Percentiles rank a stretch among this genome's conserved stretches.
phyloP scores from a whole-genome alignment of 805 yeast genomes.

The Candida arabinofermentans region DNA sequence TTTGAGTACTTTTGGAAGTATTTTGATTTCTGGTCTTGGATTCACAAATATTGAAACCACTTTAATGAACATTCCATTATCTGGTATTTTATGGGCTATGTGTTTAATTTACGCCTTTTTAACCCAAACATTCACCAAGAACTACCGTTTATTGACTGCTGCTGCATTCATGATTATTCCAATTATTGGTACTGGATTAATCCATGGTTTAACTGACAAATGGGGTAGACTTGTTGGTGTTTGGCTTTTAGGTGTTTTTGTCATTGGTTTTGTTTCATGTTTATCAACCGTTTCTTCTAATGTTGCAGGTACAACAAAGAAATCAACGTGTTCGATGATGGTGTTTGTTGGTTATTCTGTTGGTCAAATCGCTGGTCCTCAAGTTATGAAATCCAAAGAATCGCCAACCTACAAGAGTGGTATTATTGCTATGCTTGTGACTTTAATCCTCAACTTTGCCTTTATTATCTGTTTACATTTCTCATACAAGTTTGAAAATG shows the following conservation, averaged over 20 bases:
- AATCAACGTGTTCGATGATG: constrained; percentile 45
- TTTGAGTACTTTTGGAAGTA: constrained; percentile 41
- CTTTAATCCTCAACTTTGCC: constrained; percentile 33
- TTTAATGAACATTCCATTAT: constrained; percentile 35
- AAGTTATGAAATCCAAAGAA: constrained; percentile 46
- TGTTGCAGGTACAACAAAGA: constrained; percentile 59
- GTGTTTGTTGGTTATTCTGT: constrained; percentile 54
- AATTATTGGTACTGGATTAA: constrained; percentile 12
- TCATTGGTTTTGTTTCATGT: constrained; percentile 14
- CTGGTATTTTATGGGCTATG: constrained; percentile 20
- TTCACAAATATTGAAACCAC: constrained; percentile 22
- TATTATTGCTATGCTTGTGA: constrained; percentile 40
- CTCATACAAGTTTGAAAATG: constrained; percentile 38
- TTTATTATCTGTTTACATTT: constrained; percentile 16
- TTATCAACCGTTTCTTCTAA: constrained; percentile 32
- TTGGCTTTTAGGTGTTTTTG: constrained; percentile 14
- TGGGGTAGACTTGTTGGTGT: constrained; percentile 18
- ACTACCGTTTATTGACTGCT: constrained; percentile 13
- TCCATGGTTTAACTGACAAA: constrained; percentile 15
- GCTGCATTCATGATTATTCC: constrained; percentile 14
- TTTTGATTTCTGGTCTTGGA: constrained; percentile 36
- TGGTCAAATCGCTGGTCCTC: constrained; percentile 59
- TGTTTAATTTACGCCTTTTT: constrained; percentile 9
- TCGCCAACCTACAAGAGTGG: constrained; percentile 57
- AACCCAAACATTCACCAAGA: constrained; percentile 10